Conservation (phyloP, 805 yeast genomes). For the Blastobotrys mokoenaii region DNA sequence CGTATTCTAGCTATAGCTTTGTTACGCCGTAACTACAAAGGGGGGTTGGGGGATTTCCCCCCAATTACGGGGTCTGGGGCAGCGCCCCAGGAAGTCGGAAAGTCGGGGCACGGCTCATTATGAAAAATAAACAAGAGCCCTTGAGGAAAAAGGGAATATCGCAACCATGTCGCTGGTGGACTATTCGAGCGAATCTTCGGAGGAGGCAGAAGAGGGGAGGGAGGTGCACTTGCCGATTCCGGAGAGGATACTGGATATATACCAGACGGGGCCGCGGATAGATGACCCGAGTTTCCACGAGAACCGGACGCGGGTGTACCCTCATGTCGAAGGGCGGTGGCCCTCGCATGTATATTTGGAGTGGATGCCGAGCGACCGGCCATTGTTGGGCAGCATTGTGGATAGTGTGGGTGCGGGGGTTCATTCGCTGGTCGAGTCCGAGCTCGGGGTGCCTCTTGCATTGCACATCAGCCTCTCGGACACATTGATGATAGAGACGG, state of each 20-base stretch:
- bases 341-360: conserved; percentile 24
- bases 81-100: too few relatives aligned
- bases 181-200: conserved; percentile 6
- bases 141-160: not conserved
- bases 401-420: not conserved
- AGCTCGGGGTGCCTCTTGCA: conserved; percentile 18
- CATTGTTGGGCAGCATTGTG: not conserved
- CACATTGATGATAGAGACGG: conserved; percentile 19
- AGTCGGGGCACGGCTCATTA: not conserved
- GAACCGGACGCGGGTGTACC: conserved; percentile 14
- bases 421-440: conserved; percentile 15
- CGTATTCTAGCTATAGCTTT: too few relatives aligned
- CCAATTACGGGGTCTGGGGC: too few relatives aligned
- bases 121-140: not conserved
- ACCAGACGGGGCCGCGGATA: conserved; percentile 14
- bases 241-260: conserved; percentile 15
- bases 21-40: too few relatives aligned
- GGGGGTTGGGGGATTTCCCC: too few relatives aligned
- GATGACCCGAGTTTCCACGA: conserved; percentile 14
- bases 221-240: conserved; percentile 12
- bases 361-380: conserved; percentile 16
- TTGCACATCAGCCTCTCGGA: conserved; percentile 23
- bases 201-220: not conserved
- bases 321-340: conserved; percentile 21
- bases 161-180: conserved; percentile 3